A percentile compares a stretch with the other conserved stretches of the same genome.
phyloP scores from a whole-genome alignment of 495 filamentous ascomycete genomes.

The Xylaria palmicola region DNA sequence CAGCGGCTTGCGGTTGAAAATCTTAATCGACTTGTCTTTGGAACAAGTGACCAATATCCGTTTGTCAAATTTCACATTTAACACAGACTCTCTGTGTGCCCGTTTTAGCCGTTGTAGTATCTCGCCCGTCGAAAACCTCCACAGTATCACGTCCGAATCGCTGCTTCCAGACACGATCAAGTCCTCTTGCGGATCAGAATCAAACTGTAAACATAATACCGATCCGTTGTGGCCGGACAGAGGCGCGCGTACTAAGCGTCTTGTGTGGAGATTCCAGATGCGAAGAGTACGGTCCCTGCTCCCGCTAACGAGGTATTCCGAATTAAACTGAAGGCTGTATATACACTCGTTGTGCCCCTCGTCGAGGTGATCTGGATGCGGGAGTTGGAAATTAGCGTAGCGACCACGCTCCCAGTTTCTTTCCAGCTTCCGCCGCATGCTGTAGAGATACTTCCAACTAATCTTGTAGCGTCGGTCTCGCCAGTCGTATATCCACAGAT shows the following conservation, averaged over 20 bases:
- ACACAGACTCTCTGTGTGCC: constrained; percentile 85
- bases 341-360: constrained; percentile 92
- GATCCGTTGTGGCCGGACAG: constrained; percentile 77
- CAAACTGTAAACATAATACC: constrained; percentile 94
- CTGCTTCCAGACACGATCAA: constrained; percentile 92
- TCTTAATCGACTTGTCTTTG: constrained; percentile 93
- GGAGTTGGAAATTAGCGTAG: constrained; percentile 84
- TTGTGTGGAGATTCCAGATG: constrained; percentile 85
- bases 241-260: constrained; percentile 68
- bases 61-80: constrained; percentile 94
- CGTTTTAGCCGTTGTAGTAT: constrained; percentile 67
- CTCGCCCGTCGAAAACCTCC: constrained; percentile 88
- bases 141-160: constrained; percentile 84
- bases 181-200: constrained; percentile 85
- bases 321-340: constrained; percentile 86
- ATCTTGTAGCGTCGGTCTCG: constrained; percentile 52
- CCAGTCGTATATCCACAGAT: constrained; percentile 44
- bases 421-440: constrained; percentile 79
- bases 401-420: constrained; percentile 86
- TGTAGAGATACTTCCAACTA: constrained; percentile 87
- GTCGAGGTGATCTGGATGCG: constrained; percentile 73
- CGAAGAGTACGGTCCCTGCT: constrained; percentile 85
- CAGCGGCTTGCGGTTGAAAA: constrained; percentile 82
- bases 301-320: constrained; percentile 87
- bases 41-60: constrained; percentile 92